These are phyloP conservation scores for Dactylorhiza incarnata DNA, from an alignment of 106 monocot genomes.

Conservation along the genomic window DNA sequence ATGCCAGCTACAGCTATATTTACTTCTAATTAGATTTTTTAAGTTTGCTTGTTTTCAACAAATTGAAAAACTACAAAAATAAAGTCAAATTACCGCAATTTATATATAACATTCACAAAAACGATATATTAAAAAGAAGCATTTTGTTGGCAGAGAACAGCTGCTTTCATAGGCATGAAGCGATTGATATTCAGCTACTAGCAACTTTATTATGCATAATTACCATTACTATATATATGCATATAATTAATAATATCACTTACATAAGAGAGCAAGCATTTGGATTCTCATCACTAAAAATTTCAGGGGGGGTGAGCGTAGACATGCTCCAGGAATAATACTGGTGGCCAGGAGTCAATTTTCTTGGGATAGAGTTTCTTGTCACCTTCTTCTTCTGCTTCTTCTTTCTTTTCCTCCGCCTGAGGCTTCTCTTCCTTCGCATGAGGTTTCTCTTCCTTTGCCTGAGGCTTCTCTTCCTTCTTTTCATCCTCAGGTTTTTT, in stretches of 20 bases:
- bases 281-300: constrained; percentile 78
- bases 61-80: no score
- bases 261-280: constrained; percentile 71
- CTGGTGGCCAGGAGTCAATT: constrained; percentile 33
- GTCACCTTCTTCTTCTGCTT: constrained; percentile 10
- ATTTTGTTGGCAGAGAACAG: no score
- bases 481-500: constrained; percentile 14
- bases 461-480: constrained; percentile 10
- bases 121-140: no score
- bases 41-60: no score
- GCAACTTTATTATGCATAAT: not conserved
- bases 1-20: no score
- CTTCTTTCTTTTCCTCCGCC: constrained; percentile 19
- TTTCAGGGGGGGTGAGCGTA: constrained; percentile 33
- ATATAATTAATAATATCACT: not conserved
- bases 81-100: no score
- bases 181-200: not conserved
- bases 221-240: not conserved
- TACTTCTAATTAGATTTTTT: no score
- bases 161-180: no score
- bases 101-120: no score
- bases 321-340: constrained; percentile 23
- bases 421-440: constrained; percentile 14
- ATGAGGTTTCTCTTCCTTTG: constrained; percentile 17
- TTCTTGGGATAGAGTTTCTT: constrained; percentile 8